These are phyloP conservation scores for Cryptococcus sp. DNA, from an alignment of 1,284 basidiomycete genomes.

Conservation along the genomic window DNA sequence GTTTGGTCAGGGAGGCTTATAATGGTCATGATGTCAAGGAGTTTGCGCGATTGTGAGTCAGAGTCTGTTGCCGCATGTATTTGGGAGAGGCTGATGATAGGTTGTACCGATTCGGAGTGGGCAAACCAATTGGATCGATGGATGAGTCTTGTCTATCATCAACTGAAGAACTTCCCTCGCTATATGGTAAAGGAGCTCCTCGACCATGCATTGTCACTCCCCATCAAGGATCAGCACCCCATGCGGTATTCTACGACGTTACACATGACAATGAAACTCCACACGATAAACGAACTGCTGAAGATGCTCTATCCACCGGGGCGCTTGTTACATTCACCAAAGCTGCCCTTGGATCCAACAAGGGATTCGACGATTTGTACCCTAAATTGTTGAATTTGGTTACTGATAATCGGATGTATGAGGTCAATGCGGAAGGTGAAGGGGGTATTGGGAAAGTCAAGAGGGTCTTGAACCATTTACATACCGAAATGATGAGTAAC, in stretches of 20 bases:
- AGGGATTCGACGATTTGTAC: slow-evolving; percentile 95
- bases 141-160: slow-evolving; percentile 75
- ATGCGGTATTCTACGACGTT: slow-evolving; percentile 87
- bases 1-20: slow-evolving; percentile 83
- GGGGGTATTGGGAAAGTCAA: slow-evolving; percentile 69
- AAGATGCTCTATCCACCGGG: slow-evolving; percentile 87
- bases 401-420: slow-evolving; percentile 72
- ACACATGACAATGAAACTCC: slow-evolving; percentile 96
- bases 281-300: slow-evolving; percentile 78
- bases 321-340: slow-evolving; percentile 81
- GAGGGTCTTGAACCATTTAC: slow-evolving; percentile 75
- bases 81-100: slow-evolving; percentile 12
- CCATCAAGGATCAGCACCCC: slow-evolving; percentile 76
- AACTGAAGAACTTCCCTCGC: slow-evolving; percentile 65
- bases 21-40: slow-evolving; percentile 86
- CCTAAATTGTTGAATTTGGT: slow-evolving; percentile 85
- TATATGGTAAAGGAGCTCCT: slow-evolving; percentile 68
- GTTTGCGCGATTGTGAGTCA: slow-evolving; percentile 61
- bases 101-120: slow-evolving; percentile 79
- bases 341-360: slow-evolving; percentile 82
- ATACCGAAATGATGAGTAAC: slow-evolving; percentile 79
- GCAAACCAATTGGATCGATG: slow-evolving; percentile 92
- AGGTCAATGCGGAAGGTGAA: slow-evolving; percentile 54
- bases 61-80: not conserved
- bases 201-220: slow-evolving; percentile 70